Conservation (phyloP, 2,329 filamentous ascomycete genomes). For the Trichoderma sp. region DNA sequence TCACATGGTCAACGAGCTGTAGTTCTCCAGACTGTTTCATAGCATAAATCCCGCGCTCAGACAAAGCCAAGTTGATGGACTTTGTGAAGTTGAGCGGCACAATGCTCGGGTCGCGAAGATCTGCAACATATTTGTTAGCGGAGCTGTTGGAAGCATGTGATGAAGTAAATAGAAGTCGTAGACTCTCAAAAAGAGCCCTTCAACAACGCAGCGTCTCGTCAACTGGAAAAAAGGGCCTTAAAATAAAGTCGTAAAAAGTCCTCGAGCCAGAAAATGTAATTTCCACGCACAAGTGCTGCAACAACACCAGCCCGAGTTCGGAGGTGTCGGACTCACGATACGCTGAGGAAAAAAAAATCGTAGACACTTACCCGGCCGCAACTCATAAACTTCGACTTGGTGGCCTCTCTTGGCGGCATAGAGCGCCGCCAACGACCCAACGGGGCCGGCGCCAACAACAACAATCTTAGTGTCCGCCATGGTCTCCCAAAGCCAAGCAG, state of each 20-base stretch:
- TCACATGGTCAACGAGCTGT: slow-evolving; percentile 71
- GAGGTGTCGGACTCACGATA: slow-evolving; percentile 20
- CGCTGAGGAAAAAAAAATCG: slow-evolving; percentile 14
- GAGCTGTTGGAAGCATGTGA: slow-evolving; percentile 4
- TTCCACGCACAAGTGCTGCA: background rate
- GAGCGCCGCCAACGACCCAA: slow-evolving; percentile 86
- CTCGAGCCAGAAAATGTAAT: background rate
- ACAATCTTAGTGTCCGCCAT: slow-evolving; percentile 66
- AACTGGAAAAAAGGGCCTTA: background rate
- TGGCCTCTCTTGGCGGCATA: slow-evolving; percentile 90
- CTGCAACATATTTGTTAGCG: slow-evolving; percentile 51
- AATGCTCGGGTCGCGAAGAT: slow-evolving; percentile 81
- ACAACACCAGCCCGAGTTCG: slow-evolving; percentile 15
- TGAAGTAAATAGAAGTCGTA: background rate
- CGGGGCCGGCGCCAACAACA: slow-evolving; percentile 89
- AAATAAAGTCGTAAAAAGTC: background rate
- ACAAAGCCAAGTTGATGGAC: slow-evolving; percentile 97
- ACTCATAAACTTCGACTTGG: slow-evolving; percentile 90
- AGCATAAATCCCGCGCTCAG: slow-evolving; percentile 89
- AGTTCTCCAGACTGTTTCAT: slow-evolving; percentile 71
- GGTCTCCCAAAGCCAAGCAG: slow-evolving; percentile 43
- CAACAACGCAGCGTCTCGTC: background rate
- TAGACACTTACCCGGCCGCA: slow-evolving; percentile 75
- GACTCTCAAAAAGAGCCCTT: background rate
- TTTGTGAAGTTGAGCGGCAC: slow-evolving; percentile 92